These are phyloP conservation scores for Pseudomonodictys pantanalensis DNA, from an alignment of 495 filamentous ascomycete species.

Conservation along the genomic window DNA sequence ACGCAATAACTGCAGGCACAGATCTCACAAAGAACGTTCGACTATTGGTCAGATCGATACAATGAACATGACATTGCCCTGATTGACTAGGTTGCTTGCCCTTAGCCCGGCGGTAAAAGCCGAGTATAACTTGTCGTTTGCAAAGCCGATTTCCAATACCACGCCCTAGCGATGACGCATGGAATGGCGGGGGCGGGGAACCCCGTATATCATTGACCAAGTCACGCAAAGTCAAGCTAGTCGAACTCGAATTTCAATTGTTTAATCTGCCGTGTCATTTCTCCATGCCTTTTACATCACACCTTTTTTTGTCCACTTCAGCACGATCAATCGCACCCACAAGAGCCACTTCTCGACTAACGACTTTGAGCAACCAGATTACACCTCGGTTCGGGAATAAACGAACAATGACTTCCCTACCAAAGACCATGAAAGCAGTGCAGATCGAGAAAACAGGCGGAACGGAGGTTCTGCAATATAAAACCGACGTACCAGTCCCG, in stretches of 20 bases:
- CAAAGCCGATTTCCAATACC: no score
- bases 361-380: neutral
- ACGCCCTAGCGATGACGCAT: neutral
- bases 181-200: neutral
- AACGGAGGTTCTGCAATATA: slow-evolving; percentile 72
- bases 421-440: slow-evolving; percentile 73
- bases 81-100: no score
- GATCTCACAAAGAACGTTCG: no score
- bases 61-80: no score
- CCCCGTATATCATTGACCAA: no score
- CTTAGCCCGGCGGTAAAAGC: no score
- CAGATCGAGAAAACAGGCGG: slow-evolving; percentile 74
- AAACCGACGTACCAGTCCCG: slow-evolving; percentile 73
- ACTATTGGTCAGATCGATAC: no score
- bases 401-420: slow-evolving; percentile 49
- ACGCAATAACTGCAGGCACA: no score
- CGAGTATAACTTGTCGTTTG: no score
- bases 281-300: slow-evolving; percentile 10
- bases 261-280: neutral
- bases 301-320: neutral
- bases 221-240: no score
- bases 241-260: neutral
- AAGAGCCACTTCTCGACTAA: neutral
- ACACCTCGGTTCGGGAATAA: slow-evolving; percentile 11
- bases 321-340: neutral